Evolutionary conservation across 495 filamentous ascomycete species (phyloP).

Genomic region (Neurospora discreta): DNA sequence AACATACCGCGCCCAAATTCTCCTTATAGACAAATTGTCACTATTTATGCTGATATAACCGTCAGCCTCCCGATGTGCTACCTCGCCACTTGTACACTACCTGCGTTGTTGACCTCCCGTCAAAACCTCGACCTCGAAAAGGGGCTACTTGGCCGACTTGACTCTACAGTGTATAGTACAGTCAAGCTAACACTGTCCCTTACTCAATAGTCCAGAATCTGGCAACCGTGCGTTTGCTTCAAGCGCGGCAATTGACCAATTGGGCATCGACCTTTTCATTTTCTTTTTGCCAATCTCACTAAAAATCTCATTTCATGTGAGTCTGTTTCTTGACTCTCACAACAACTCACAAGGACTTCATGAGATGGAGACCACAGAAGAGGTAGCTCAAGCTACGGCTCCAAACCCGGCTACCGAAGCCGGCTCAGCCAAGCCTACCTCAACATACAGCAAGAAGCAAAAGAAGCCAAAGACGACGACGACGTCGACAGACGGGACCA

Average conservation of each 20-base stretch:
- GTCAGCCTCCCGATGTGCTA: neutral
- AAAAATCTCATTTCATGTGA: neutral
- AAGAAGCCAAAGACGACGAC: neutral
- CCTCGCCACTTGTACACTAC: too few relatives aligned
- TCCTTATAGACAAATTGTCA: neutral
- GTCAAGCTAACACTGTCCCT: neutral
- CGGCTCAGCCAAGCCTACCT: neutral
- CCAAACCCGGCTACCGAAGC: neutral
- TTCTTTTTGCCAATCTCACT: neutral
- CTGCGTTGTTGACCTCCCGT: too few relatives aligned
- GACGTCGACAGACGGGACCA: neutral
- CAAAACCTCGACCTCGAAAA: neutral
- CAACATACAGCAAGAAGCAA: neutral
- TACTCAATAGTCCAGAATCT: neutral
- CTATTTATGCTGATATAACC: neutral
- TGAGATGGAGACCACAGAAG: neutral
- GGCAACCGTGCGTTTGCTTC: neutral
- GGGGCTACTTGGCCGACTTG: neutral
- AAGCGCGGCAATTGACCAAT: neutral
- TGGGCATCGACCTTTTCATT: neutral
- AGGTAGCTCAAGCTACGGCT: too few relatives aligned
- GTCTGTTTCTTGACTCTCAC: neutral
- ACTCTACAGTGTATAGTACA: neutral
- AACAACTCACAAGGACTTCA: neutral
- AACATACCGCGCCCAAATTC: neutral